phyloP scores from a whole-genome alignment of 1,284 basidiomycete species.

The Cutaneotrichosporon daszewskae region DNA sequence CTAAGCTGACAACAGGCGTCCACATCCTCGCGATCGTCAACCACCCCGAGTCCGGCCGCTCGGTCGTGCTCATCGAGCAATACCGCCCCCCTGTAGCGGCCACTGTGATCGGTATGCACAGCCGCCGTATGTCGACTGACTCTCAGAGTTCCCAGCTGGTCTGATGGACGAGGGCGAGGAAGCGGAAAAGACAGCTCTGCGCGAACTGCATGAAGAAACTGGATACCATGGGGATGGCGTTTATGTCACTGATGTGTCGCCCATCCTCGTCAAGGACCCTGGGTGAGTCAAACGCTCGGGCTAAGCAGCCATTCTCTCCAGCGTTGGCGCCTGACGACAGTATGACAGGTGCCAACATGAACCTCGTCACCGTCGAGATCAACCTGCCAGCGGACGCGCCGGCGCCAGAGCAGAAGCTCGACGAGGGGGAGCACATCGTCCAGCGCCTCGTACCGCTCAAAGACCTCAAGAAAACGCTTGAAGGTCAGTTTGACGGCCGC shows the following conservation, averaged over 20 bases:
- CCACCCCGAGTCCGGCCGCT: slow-evolving; percentile 55
- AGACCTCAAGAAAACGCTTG: slow-evolving; percentile 58
- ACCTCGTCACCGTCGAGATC: slow-evolving; percentile 49
- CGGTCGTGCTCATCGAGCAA: slow-evolving; percentile 81
- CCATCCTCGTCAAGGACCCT: slow-evolving; percentile 62
- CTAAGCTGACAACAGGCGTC: slow-evolving; percentile 53
- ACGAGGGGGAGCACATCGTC: slow-evolving; percentile 71
- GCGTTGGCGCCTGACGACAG: slow-evolving; percentile 27
- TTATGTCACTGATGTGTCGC: slow-evolving; percentile 59
- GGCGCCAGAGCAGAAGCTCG: slow-evolving; percentile 43
- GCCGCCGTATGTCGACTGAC: background rate
- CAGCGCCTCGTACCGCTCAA: slow-evolving; percentile 63
- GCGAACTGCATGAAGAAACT: slow-evolving; percentile 87
- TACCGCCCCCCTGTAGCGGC: slow-evolving; percentile 74
- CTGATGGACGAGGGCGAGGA: slow-evolving; percentile 76
- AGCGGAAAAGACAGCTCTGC: slow-evolving; percentile 63
- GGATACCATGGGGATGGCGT: slow-evolving; percentile 56
- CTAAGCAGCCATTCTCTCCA: too few relatives aligned
- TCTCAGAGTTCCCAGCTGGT: slow-evolving; percentile 74
- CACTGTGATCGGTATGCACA: slow-evolving; percentile 60
- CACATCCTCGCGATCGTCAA: slow-evolving; percentile 73
- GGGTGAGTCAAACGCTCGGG: slow-evolving; percentile 51
- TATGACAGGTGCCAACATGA: slow-evolving; percentile 51
- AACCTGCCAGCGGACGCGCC: slow-evolving; percentile 44
- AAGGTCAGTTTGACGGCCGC: slow-evolving; percentile 52